These are phyloP conservation scores for Cordyceps fumosorosea DNA, from an alignment of 2,329 filamentous ascomycete genomes.

Conservation along the genomic window DNA sequence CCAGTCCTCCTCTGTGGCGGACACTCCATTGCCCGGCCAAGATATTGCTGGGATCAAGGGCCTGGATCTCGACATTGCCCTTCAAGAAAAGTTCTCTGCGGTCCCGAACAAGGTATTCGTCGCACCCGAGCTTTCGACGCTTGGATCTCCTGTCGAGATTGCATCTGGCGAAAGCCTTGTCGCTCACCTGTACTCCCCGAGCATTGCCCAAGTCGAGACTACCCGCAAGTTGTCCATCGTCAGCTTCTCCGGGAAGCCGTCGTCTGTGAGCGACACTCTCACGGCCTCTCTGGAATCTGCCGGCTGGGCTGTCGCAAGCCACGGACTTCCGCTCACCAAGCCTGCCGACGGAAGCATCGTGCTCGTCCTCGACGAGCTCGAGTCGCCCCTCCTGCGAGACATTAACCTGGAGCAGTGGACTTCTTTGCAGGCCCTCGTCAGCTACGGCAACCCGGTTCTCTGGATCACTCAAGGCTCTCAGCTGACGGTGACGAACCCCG, in stretches of 20 bases:
- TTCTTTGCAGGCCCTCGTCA: slow-evolving; percentile 3
- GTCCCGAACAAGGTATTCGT: not conserved
- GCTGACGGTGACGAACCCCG: not conserved
- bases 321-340: not conserved
- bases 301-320: not conserved
- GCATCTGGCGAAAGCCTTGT: not conserved
- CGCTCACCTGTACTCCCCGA: not conserved
- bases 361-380: slow-evolving; percentile 1
- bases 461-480: slow-evolving; percentile 7
- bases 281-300: not conserved
- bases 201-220: not conserved
- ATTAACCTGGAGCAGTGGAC: slow-evolving; percentile 5
- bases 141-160: not conserved
- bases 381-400: not conserved
- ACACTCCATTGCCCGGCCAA: not conserved
- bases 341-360: not conserved
- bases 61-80: not conserved
- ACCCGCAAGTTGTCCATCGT: not conserved
- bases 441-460: not conserved
- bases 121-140: not conserved
- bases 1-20: not conserved
- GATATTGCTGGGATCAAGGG: not conserved
- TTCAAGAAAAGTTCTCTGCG: not conserved
- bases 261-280: not conserved
- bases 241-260: not conserved